Evolutionary conservation across 257 asterid species (phyloP), one percentile per base, ranked within the genome.

Genomic region (Solanum pennellii): DNA sequence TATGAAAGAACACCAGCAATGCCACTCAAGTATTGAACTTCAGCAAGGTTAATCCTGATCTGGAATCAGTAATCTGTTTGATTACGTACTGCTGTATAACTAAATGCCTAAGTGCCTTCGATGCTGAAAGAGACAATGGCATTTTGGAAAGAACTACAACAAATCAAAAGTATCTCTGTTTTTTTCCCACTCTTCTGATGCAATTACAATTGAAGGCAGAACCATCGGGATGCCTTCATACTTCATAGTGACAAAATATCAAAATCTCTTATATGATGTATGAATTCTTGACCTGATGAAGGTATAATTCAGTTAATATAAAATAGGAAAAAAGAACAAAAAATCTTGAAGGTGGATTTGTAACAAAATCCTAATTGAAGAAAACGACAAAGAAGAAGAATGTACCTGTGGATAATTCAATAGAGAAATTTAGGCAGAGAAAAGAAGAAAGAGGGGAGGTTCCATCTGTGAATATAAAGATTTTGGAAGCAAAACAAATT

Each of bases 1-100:
- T 23, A 62, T 62, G 33, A 84, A 87, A 71, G 85, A 73, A 88
- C 75, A 68, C 93, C 90, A 18, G 91, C 86, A 86, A 93, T 89
- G 89, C 93, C 87, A 83, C 91, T 88, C 88, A 91, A 86, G 25
- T 94, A 85, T 66, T 95, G 93, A 91, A 92, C 88, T 89, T 91
- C 95, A 85, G 82, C 72, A 87, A 15, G 86, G 86, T 85, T 73
- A 41, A 89, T 86, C 72, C 83, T 9, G 7, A 47, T 82, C 80
- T 77, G n/a, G 39, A 59, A 47, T 45, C 68, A 59, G 49, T 83
- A 87, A 83, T 83, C 73, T 87, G 89, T 88, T 91, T 90, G 86
- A 87, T 85, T 31, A 87, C 73, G 76, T 85, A 60, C 77, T 93
- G 91, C 83, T 89, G 88, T 45, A 88, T 83, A 39, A 88, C 87